phyloP scores from a whole-genome alignment of 257 asterid species.

The Cordia subcordata region DNA sequence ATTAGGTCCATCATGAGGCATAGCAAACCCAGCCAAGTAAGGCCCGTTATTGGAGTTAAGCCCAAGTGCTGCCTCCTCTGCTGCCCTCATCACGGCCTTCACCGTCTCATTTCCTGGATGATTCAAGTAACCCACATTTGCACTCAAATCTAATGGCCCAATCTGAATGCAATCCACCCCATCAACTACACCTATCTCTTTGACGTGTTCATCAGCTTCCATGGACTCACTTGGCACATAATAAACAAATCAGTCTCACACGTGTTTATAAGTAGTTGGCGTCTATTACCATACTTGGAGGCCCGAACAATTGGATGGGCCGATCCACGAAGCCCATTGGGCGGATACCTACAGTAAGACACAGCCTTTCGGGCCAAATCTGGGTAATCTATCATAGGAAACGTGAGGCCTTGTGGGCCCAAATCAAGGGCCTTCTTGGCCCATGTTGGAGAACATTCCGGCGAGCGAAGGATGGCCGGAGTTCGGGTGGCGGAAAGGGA shows the following conservation, averaged over 20 bases:
- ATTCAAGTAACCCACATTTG: slow-evolving; percentile 8
- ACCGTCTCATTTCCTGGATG: slow-evolving; percentile 14
- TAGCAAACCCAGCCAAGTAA: slow-evolving; percentile 17
- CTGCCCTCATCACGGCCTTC: slow-evolving; percentile 7
- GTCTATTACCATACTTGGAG: slow-evolving; percentile 12
- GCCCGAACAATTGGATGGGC: slow-evolving; percentile 17
- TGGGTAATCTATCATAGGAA: slow-evolving; percentile 12
- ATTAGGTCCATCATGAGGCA: slow-evolving; percentile 15
- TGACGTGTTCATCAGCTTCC: slow-evolving; percentile 6
- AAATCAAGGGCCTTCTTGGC: slow-evolving; percentile 18
- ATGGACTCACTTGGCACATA: slow-evolving; percentile 20
- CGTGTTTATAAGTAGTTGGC: slow-evolving; percentile 3
- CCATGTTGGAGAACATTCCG: slow-evolving; percentile 13
- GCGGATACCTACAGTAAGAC: slow-evolving; percentile 8
- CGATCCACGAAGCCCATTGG: slow-evolving; percentile 10
- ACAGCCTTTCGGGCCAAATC: slow-evolving; percentile 3
- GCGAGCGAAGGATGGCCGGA: slow-evolving; percentile 14
- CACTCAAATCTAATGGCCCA: slow-evolving; percentile 21
- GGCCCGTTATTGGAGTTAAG: slow-evolving; percentile 8
- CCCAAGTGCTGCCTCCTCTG: slow-evolving; percentile 9
- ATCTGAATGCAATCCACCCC: slow-evolving; percentile 18
- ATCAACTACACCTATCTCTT: slow-evolving; percentile 11
- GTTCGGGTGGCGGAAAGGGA: slow-evolving; percentile 15
- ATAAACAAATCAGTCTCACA: slow-evolving; percentile 13
- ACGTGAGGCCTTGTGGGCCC: slow-evolving; percentile 18